Conservation (phyloP, 495 filamentous ascomycete genomes). For the Parathielavia appendiculata region DNA sequence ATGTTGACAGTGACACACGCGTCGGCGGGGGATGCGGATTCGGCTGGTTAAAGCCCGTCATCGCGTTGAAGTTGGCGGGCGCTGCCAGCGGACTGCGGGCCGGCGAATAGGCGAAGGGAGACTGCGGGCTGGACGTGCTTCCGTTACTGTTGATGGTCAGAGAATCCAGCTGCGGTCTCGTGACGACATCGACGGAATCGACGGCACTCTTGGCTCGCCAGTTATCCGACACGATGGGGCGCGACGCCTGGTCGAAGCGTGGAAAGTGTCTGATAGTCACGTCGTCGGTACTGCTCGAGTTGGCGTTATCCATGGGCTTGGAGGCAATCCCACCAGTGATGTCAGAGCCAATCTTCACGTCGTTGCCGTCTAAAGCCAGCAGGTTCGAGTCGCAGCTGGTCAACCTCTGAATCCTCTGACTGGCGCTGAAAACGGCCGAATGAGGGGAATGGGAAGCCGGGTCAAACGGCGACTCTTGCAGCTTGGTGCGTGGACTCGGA, state of each 20-base stretch:
- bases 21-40: not conserved
- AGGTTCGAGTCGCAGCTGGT: not conserved
- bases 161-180: too few relatives aligned
- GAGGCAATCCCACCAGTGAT: too few relatives aligned
- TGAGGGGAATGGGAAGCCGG: not conserved
- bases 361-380: not conserved
- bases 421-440: not conserved
- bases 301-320: not conserved
- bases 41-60: not conserved
- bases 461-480: not conserved
- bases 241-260: conserved; percentile 10
- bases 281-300: not conserved
- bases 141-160: not conserved
- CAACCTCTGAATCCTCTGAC: not conserved
- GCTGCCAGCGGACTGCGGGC: not conserved
- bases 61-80: not conserved
- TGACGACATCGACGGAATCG: not conserved
- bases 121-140: not conserved
- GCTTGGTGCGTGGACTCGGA: not conserved
- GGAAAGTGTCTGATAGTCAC: not conserved
- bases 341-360: too few relatives aligned
- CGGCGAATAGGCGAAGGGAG: conserved; percentile 1
- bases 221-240: conserved; percentile 12
- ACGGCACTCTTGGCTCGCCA: conserved; percentile 4
- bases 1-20: not conserved